Evolutionary conservation across 1,284 basidiomycete genomes (phyloP), one percentile per base, ranked within the genome.

Genomic region (Sphaerobolus stellatus): DNA sequence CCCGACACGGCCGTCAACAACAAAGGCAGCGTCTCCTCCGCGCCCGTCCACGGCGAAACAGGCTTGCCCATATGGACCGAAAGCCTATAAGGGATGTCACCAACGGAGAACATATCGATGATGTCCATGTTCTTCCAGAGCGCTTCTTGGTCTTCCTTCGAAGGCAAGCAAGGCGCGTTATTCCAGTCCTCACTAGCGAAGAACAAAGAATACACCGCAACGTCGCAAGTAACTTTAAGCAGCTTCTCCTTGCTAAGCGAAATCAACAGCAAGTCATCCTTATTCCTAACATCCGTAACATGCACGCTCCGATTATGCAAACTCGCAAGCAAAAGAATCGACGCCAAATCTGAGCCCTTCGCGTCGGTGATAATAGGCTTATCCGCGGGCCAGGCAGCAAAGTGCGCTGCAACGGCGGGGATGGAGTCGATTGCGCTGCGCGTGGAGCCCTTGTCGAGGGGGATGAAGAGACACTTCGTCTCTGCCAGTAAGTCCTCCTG

Each of bases 301-400:
- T 99, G 96, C 29, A 99, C 84, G 64, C 83, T 87, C 59, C 95
- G 87, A 67, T 81, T 87, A 71, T 99, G 89, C 50, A 99, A 82
- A 65, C 92, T 96, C 14, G 96, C 95, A 45, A 99, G 77, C 27
- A 99, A 80, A 29, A 99, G 81, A 46, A 98, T 83, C 1, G 95
- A 98, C 2, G 97, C 96, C 27, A 99, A 83, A 64, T 97, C 90
- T 1, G 93, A 90, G 20, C 91, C 89, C 62, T 89, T 88, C 6
- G 97, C 96, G 68, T 98, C 91, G 1, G 96, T 97, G 51, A 98
- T 80, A 66, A 99, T 93, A 22, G 90, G 90, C 72, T 94, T 96
- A 65, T 97, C 92, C 18, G 75, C 66, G 1, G 96, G 91, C 96
- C 97, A 99, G 5, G 87, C 80, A 16, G 90, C 82, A 67, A 98